Conservation (phyloP, 2,329 filamentous ascomycete species). For the Hypoxylon sp. region DNA sequence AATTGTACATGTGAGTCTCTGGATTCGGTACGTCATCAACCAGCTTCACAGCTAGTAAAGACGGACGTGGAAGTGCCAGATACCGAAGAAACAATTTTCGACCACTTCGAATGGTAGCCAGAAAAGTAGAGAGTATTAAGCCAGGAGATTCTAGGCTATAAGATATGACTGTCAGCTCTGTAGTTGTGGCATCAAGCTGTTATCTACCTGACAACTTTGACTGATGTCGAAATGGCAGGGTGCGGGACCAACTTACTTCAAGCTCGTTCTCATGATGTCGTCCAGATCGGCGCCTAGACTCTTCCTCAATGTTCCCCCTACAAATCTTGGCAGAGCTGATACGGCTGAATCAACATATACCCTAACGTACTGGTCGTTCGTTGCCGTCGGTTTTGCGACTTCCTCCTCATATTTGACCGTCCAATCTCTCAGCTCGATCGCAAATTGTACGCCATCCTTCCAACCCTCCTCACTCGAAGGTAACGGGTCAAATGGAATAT, state of each 20-base stretch:
- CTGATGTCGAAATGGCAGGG: not conserved
- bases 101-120: not conserved
- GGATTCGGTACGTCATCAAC: constrained; percentile 1
- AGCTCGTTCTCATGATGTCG: not conserved
- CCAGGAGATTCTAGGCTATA: not conserved
- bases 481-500: constrained; percentile 50
- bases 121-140: not conserved
- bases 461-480: constrained; percentile 35
- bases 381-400: constrained; percentile 50
- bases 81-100: not conserved
- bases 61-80: not conserved
- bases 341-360: constrained; percentile 54
- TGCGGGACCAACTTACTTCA: constrained; percentile 4
- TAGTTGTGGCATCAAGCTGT: not conserved
- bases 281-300: not conserved
- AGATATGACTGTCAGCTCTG: not conserved
- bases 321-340: constrained; percentile 43
- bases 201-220: not conserved
- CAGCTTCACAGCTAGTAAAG: not conserved
- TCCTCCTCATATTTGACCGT: constrained; percentile 47
- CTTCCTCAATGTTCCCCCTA: constrained; percentile 5
- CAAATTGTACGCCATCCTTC: constrained; percentile 51
- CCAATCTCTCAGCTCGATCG: constrained; percentile 48
- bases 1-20: constrained; percentile 12
- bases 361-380: constrained; percentile 54